These are phyloP conservation scores for Chrysosporium keratinophilum DNA, from an alignment of 2,329 filamentous ascomycete genomes.

Conservation along the genomic window DNA sequence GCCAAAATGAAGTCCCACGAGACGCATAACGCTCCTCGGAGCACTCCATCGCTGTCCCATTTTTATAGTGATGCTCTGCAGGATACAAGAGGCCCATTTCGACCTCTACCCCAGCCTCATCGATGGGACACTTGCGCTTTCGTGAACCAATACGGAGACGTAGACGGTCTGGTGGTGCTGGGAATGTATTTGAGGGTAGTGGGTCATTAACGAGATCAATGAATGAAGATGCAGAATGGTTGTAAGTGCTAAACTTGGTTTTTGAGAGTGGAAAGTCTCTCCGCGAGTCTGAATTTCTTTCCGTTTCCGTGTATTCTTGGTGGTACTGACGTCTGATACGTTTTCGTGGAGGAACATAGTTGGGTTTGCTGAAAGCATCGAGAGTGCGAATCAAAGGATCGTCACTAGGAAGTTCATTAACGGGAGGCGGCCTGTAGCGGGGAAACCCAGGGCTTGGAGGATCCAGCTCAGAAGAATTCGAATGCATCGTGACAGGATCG, in stretches of 20 bases:
- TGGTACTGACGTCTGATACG: conserved; percentile 33
- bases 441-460: conserved; percentile 12
- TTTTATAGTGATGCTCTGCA: conserved; percentile 22
- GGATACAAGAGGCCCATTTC: conserved; percentile 22
- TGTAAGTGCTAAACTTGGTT: conserved; percentile 37
- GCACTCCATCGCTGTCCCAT: conserved; percentile 22
- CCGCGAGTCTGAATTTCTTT: conserved; percentile 18
- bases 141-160: conserved; percentile 35
- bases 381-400: conserved; percentile 25
- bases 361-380: conserved; percentile 22
- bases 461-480: not conserved
- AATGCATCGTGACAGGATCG: not conserved
- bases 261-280: conserved; percentile 37
- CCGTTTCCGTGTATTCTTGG: conserved; percentile 27
- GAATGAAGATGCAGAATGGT: conserved; percentile 33
- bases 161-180: conserved; percentile 29
- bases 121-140: conserved; percentile 32
- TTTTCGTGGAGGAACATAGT: conserved; percentile 29
- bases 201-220: conserved; percentile 38
- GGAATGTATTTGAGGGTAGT: conserved; percentile 18
- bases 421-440: conserved; percentile 12
- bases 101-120: conserved; percentile 24
- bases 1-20: conserved; percentile 36
- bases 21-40: conserved; percentile 33
- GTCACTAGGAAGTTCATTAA: conserved; percentile 19